Percentiles rank a stretch among this genome's conserved stretches.
Evolutionary conservation across 306 rosid species (phyloP).

Genomic region (Cucumis melo): DNA sequence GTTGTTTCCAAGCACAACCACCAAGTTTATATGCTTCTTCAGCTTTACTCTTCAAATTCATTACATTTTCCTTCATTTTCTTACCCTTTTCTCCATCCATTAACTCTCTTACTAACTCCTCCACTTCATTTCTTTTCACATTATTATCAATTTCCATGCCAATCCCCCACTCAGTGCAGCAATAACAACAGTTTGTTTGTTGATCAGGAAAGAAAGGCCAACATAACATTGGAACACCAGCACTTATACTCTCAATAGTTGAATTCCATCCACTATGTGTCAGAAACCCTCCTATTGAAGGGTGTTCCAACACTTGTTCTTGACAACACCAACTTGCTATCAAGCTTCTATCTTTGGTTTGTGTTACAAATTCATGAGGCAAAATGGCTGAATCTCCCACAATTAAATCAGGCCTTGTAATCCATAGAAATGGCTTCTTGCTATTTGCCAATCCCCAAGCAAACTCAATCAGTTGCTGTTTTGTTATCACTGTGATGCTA

Average conservation of each 20-base stretch:
- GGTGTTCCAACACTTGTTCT: constrained; percentile 34
- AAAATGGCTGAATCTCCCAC: constrained; percentile 10
- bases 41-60: not conserved
- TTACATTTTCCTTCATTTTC: constrained; percentile 19
- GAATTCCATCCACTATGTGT: constrained; percentile 10
- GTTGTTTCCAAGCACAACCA: not conserved
- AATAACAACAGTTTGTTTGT: constrained; percentile 9
- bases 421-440: constrained; percentile 26
- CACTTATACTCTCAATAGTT: constrained; percentile 29
- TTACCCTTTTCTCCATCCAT: constrained; percentile 30
- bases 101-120: constrained; percentile 28
- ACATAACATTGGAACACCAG: constrained; percentile 23
- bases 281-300: constrained; percentile 28
- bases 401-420: constrained; percentile 37
- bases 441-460: constrained; percentile 37
- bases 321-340: constrained; percentile 39
- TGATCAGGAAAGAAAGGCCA: constrained; percentile 39
- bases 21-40: not conserved
- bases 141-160: constrained; percentile 24
- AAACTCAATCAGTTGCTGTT: constrained; percentile 25
- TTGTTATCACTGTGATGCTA: constrained; percentile 22
- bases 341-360: constrained; percentile 23
- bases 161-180: constrained; percentile 29
- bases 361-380: constrained; percentile 14
- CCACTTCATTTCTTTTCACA: constrained; percentile 33